phyloP scores from a whole-genome alignment of 495 filamentous ascomycete genomes.

The Gamarada debralockiae region DNA sequence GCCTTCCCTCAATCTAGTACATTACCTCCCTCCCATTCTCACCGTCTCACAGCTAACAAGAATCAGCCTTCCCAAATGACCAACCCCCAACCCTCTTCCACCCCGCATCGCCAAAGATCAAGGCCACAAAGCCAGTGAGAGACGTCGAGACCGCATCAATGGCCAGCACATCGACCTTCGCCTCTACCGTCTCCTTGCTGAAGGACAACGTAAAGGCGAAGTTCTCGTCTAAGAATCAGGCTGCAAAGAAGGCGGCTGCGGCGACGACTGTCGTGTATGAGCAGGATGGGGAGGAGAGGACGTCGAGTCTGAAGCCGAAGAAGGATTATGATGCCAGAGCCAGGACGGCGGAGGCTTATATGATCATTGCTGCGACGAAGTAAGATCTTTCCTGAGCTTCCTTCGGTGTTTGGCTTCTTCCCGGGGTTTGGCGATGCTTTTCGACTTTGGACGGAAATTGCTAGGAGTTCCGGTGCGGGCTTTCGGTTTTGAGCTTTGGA shows the following conservation, averaged over 20 bases:
- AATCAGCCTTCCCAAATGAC: conserved; percentile 15
- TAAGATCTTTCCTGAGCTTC: too few relatives aligned
- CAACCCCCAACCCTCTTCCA: conserved; percentile 14
- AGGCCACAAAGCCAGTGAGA: conserved; percentile 8
- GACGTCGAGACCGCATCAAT: conserved; percentile 26
- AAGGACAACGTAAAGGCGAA: conserved; percentile 21
- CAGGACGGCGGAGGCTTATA: conserved; percentile 20
- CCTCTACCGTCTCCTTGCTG: conserved; percentile 27
- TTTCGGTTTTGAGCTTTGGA: not conserved
- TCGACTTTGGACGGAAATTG: not conserved
- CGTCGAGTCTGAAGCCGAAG: conserved; percentile 5
- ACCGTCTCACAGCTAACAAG: not conserved
- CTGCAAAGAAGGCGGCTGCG: not conserved
- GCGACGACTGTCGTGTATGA: too few relatives aligned
- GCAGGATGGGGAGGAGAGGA: not conserved
- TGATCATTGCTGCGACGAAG: conserved; percentile 5
- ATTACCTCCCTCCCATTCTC: not conserved
- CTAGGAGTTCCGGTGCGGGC: not conserved
- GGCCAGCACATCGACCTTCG: conserved; percentile 28
- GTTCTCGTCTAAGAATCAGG: conserved; percentile 10
- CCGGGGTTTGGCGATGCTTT: conserved; percentile 7
- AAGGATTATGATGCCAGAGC: conserved; percentile 12
- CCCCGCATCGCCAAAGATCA: conserved; percentile 17
- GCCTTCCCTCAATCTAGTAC: conserved; percentile 6
- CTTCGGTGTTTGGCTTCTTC: too few relatives aligned